Evolutionary conservation across 129 eudicot genomes (phyloP).

Genomic region (Flaveria ramosissima): DNA sequence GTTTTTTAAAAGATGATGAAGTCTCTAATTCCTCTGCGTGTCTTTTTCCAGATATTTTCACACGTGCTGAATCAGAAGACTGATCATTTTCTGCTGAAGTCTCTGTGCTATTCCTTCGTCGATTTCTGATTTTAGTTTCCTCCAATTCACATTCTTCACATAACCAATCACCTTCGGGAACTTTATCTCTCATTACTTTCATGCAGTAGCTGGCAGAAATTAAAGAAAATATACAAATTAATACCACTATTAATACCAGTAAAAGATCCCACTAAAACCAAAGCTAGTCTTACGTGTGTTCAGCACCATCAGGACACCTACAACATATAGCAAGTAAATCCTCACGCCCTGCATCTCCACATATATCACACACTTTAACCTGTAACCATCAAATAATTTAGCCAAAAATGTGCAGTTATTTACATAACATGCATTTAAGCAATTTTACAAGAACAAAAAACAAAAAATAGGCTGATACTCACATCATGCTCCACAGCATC

Average conservation of each 20-base stretch:
- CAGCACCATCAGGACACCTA: slow-evolving; percentile 95
- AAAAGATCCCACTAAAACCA: not conserved
- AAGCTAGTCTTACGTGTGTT: slow-evolving; percentile 81
- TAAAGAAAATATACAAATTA: slow-evolving; percentile 5
- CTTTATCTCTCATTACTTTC: slow-evolving; percentile 62
- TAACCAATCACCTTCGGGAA: slow-evolving; percentile 94
- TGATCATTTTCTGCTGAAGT: slow-evolving; percentile 49
- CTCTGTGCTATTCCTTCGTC: slow-evolving; percentile 33
- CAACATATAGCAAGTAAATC: slow-evolving; percentile 87
- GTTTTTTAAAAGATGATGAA: slow-evolving; percentile 61
- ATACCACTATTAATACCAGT: not conserved
- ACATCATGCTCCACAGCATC: slow-evolving; percentile 84
- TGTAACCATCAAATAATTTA: slow-evolving; percentile 29
- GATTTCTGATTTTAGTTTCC: slow-evolving; percentile 40
- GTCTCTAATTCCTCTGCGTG: slow-evolving; percentile 65
- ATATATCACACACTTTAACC: slow-evolving; percentile 96
- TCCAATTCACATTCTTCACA: slow-evolving; percentile 79
- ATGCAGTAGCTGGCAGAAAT: slow-evolving; percentile 68
- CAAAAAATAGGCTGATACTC: slow-evolving; percentile 38
- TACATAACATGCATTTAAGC: slow-evolving; percentile 4
- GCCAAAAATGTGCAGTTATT: not conserved
- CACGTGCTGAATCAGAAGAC: slow-evolving; percentile 44
- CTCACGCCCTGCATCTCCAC: slow-evolving; percentile 96
- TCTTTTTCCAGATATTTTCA: slow-evolving; percentile 52
- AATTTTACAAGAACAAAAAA: not conserved